Evolutionary conservation across 1,284 basidiomycete species (phyloP).

Genomic region (Irpex sp.): DNA sequence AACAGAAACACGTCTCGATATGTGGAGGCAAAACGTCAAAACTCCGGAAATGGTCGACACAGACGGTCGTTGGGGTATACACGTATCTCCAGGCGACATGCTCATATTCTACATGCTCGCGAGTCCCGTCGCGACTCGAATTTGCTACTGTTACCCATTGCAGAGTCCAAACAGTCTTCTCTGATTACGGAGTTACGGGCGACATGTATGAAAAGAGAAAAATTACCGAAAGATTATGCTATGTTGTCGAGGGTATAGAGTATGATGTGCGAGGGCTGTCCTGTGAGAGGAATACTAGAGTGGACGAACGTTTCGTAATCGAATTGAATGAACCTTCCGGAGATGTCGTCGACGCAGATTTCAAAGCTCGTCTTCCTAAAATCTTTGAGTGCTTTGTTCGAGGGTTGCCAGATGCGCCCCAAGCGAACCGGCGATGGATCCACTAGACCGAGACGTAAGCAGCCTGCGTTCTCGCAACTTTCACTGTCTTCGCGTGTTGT

Average conservation of each 20-base stretch:
- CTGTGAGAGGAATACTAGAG: background rate
- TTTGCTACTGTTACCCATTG: too few relatives aligned
- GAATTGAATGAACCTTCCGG: background rate
- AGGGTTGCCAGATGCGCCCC: background rate
- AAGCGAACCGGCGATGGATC: background rate
- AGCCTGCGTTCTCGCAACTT: background rate
- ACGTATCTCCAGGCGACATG: too few relatives aligned
- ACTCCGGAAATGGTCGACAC: too few relatives aligned
- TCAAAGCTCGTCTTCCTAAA: background rate
- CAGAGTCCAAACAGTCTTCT: too few relatives aligned
- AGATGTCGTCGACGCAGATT: background rate
- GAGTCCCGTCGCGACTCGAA: too few relatives aligned
- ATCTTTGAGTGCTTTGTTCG: background rate
- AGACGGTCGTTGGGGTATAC: too few relatives aligned
- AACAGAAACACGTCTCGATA: too few relatives aligned
- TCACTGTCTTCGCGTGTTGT: background rate
- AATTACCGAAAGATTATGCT: too few relatives aligned
- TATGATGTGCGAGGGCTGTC: background rate
- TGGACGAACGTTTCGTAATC: background rate
- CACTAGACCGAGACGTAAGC: background rate
- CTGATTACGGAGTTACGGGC: too few relatives aligned
- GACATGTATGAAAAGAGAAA: too few relatives aligned
- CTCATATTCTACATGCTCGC: too few relatives aligned
- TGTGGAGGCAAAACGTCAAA: too few relatives aligned
- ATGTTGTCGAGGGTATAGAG: background rate